Percentiles rank a stretch among this genome's conserved stretches.
These are phyloP conservation scores for Ophiocordyceps sinensis DNA, from an alignment of 2,329 filamentous ascomycete genomes.

Conservation along the genomic window DNA sequence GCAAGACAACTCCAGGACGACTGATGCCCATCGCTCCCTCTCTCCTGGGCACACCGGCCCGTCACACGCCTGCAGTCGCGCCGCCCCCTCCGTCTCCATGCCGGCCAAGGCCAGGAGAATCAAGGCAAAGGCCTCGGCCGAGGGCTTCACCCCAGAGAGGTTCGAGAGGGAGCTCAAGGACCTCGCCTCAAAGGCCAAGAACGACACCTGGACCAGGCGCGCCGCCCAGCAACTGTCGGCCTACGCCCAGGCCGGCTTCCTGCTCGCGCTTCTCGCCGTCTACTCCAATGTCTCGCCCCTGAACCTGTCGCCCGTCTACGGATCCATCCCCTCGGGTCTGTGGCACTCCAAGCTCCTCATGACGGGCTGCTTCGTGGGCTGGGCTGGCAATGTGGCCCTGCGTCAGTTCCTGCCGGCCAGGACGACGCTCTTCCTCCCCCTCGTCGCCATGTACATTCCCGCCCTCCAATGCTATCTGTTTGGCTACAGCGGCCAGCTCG, in stretches of 20 bases:
- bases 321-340: constrained; percentile 60
- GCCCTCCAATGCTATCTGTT: constrained; percentile 59
- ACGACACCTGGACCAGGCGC: constrained; percentile 17
- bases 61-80: not conserved
- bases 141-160: constrained; percentile 30
- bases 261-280: constrained; percentile 31
- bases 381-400: constrained; percentile 50
- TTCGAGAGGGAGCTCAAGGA: constrained; percentile 39
- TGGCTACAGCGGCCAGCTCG: constrained; percentile 48
- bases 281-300: constrained; percentile 60
- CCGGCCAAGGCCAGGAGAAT: not conserved
- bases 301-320: constrained; percentile 75
- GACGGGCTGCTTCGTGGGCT: constrained; percentile 54
- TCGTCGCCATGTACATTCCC: constrained; percentile 65
- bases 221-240: constrained; percentile 21
- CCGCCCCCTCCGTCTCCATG: not conserved
- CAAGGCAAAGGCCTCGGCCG: constrained; percentile 6
- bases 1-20: too few relatives aligned
- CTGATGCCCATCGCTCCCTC: too few relatives aligned
- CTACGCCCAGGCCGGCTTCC: constrained; percentile 18
- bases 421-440: constrained; percentile 43
- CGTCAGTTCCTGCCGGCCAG: constrained; percentile 28
- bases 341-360: constrained; percentile 57
- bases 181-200: constrained; percentile 29
- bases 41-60: not conserved